phyloP scores from a whole-genome alignment of 345 rosid species.

The Noccaea caerulescens region DNA sequence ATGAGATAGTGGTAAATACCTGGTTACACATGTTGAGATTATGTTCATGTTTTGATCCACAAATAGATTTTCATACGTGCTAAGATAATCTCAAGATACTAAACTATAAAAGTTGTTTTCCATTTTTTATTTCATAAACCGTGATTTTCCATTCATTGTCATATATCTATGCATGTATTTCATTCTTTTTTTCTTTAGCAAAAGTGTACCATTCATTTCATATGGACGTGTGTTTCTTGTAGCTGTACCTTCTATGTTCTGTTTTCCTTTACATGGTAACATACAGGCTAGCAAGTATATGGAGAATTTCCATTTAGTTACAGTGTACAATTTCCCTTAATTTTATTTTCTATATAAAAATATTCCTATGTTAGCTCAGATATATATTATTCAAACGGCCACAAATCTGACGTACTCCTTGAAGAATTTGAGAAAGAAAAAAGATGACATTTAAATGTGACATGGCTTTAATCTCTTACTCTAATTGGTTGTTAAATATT shows the following conservation, averaged over 20 bases:
- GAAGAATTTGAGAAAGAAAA: too few relatives aligned
- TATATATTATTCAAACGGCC: too few relatives aligned
- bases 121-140: not conserved
- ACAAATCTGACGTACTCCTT: too few relatives aligned
- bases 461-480: too few relatives aligned
- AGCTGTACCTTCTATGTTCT: not conserved
- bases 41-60: not conserved
- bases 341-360: not conserved
- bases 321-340: not conserved
- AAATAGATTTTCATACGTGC: not conserved
- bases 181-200: not conserved
- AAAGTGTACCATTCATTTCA: conserved; percentile 9
- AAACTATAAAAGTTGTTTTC: too few relatives aligned
- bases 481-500: too few relatives aligned
- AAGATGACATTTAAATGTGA: too few relatives aligned
- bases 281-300: not conserved
- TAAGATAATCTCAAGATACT: conserved; percentile 13
- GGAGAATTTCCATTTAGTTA: not conserved
- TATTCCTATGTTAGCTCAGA: too few relatives aligned
- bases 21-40: not conserved
- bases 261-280: not conserved
- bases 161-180: not conserved
- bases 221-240: not conserved
- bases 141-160: too few relatives aligned
- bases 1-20: not conserved